These are phyloP conservation scores for Cyberlindnera suaveolens DNA, from an alignment of 805 yeast species.

Conservation along the genomic window DNA sequence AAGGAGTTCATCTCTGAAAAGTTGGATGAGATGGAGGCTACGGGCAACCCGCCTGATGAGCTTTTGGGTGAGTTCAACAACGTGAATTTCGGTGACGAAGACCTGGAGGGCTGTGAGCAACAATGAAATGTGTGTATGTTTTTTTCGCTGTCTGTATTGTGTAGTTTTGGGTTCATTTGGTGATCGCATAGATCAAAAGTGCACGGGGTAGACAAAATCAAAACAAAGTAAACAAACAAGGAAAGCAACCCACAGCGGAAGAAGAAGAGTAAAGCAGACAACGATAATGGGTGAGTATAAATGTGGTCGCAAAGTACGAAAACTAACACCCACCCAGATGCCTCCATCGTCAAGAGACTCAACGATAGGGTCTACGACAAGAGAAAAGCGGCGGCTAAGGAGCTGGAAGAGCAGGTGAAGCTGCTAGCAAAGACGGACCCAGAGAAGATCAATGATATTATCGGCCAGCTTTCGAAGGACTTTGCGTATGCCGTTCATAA, in stretches of 20 bases:
- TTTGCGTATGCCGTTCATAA: constrained; percentile 80
- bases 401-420: constrained; percentile 72
- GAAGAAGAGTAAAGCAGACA: background rate
- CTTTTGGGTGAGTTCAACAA: constrained; percentile 52
- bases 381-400: constrained; percentile 71
- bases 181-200: no score
- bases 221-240: background rate
- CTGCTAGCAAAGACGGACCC: constrained; percentile 53
- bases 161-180: no score
- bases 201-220: no score
- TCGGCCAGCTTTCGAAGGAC: constrained; percentile 70
- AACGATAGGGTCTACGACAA: constrained; percentile 72
- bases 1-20: constrained; percentile 48
- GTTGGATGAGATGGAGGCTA: constrained; percentile 63
- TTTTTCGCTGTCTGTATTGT: background rate
- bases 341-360: constrained; percentile 59
- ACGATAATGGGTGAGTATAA: constrained; percentile 2
- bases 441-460: constrained; percentile 51
- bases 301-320: background rate
- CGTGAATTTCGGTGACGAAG: constrained; percentile 26
- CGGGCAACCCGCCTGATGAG: constrained; percentile 79
- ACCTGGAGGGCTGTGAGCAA: constrained; percentile 44
- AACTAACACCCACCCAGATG: constrained; percentile 34
- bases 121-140: constrained; percentile 6
- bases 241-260: background rate